Conservation (phyloP, 192 early-diverging fungal species). For the Mortierella antarctica region DNA sequence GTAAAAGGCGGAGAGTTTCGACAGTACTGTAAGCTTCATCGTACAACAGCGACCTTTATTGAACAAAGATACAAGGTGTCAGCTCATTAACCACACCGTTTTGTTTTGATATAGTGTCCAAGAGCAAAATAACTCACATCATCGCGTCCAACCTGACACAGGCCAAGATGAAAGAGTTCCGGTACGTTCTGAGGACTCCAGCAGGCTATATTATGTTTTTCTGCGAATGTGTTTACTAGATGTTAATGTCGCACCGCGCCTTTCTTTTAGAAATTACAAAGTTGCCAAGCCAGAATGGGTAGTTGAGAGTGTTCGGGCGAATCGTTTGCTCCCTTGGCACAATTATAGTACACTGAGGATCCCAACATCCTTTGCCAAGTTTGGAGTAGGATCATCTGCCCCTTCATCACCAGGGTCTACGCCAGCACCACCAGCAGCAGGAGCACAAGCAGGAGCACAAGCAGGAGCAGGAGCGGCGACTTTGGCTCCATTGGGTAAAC, state of each 20-base stretch:
- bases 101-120: conserved; percentile 59
- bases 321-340: conserved; percentile 74
- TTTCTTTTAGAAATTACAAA: conserved; percentile 61
- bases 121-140: conserved; percentile 73
- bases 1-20: conserved; percentile 37
- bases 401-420: not conserved
- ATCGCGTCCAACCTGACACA: conserved; percentile 73
- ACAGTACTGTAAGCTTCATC: conserved; percentile 21
- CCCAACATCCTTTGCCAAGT: conserved; percentile 14
- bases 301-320: conserved; percentile 70
- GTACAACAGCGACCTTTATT: not conserved
- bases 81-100: too few relatives aligned
- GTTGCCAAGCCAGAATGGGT: conserved; percentile 84
- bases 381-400: conserved; percentile 12
- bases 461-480: not conserved
- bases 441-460: not conserved
- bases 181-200: conserved; percentile 14
- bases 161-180: conserved; percentile 73
- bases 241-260: not conserved
- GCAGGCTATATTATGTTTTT: not conserved
- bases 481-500: too few relatives aligned
- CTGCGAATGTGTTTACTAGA: not conserved
- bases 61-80: too few relatives aligned
- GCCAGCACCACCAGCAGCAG: not conserved
- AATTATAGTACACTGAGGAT: conserved; percentile 59